These are phyloP conservation scores for Fusarium beomiforme DNA, from an alignment of 2,329 filamentous ascomycete species.

Conservation along the genomic window DNA sequence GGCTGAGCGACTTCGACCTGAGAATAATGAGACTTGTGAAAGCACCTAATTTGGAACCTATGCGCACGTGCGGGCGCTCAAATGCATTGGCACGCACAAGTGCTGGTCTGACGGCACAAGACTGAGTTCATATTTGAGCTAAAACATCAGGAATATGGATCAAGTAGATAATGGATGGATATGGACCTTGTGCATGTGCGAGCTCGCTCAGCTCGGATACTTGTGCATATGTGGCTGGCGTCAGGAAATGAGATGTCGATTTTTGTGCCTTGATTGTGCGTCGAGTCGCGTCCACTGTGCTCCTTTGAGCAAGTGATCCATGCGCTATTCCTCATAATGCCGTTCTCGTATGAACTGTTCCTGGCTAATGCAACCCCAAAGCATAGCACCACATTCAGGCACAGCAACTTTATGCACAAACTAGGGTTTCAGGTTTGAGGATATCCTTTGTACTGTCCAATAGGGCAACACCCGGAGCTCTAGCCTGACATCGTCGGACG, in stretches of 20 bases:
- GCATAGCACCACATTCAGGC: constrained; percentile 32
- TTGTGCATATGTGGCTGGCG: constrained; percentile 42
- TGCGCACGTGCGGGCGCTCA: constrained; percentile 25
- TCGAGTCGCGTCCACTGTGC: constrained; percentile 12
- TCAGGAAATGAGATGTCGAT: constrained; percentile 41
- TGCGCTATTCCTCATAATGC: constrained; percentile 23
- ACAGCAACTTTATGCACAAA: constrained; percentile 46
- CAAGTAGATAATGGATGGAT: constrained; percentile 8
- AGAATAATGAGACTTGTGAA: not conserved
- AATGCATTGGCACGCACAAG: constrained; percentile 26
- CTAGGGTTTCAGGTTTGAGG: constrained; percentile 49
- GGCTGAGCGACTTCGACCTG: constrained; percentile 6
- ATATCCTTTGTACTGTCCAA: constrained; percentile 39
- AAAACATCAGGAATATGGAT: constrained; percentile 12
- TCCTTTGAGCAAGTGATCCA: constrained; percentile 22
- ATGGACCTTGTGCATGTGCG: constrained; percentile 19
- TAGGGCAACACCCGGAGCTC: constrained; percentile 41
- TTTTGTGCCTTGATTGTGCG: constrained; percentile 44
- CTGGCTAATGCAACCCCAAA: constrained; percentile 45
- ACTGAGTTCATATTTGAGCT: constrained; percentile 7
- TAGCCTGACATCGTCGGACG: constrained; percentile 27
- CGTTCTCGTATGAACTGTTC: constrained; percentile 35
- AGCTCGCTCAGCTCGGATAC: constrained; percentile 22
- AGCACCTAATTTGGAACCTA: constrained; percentile 1
- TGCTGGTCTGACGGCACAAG: constrained; percentile 12